Base-by-base conservation (phyloP, 2,329 filamentous ascomycete species). In the Calonectria multiphialidica region DNA sequence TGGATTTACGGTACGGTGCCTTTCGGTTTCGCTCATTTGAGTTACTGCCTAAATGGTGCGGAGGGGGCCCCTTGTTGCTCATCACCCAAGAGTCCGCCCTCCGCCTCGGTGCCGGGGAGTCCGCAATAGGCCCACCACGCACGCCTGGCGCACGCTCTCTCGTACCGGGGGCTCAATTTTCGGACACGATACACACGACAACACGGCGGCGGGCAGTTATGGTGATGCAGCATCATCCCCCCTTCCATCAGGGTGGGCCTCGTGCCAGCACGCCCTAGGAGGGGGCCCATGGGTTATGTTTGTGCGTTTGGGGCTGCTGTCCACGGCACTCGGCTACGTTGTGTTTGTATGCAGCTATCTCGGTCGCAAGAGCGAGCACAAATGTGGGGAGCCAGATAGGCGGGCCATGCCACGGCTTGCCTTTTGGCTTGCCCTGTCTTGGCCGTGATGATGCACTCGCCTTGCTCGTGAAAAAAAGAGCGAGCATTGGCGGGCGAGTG, bases 211-310 rank as follows among this genome's bases (percentile, higher is more conserved):
- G 21, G 53, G 40, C 16, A 62, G 40, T 55, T 37, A 44, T 44
- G 35, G 21, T 66, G 63, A 25, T 53, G 23, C 21, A 55, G 47
- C 21, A 30, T 21, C 45, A 18, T 45, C 50, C 50, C 25, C 62
- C 37, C 62, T 61, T 53, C 62, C 9, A 63, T 57, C 47, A 47
- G 10, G 69, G 69, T 67, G 68, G 68, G 45, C 63, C 68, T 53
- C 47, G 63, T 71, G 68, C 68, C 45, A 30, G 66, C 66, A 74
- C 68, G 72, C 61, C 65, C 66, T 67, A n/a, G n/a, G n/a, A n/a
- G n/a, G 53, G 33, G 40, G 67, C 25, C 44, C 66, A 45, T 69
- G 57, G 37, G 23, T 47, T 49, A 16, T 53, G 23, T 47, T 15
- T 40, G 47, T 25, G 53, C 37, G 50, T 57, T 57, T 57, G 4